Conservation (phyloP, 208 protist genomes). For the Leishmania major region DNA sequence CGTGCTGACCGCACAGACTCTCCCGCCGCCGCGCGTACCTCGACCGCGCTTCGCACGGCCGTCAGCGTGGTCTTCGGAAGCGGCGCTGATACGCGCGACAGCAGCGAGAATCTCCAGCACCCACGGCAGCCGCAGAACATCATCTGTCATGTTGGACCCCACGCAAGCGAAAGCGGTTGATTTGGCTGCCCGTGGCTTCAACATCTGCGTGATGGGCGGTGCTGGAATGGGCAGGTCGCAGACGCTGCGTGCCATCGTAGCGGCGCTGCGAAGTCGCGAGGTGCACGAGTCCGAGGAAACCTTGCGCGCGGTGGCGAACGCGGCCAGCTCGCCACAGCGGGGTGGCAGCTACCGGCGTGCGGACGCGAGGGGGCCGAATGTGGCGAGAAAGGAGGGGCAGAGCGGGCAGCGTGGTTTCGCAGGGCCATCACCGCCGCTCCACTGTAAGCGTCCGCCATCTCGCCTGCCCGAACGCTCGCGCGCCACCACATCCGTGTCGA, state of each 20-base stretch:
- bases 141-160: not conserved
- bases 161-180: slow-evolving; percentile 5
- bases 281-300: not conserved
- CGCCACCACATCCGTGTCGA: not conserved
- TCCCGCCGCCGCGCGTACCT: not conserved
- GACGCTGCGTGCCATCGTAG: slow-evolving; percentile 75
- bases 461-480: not conserved
- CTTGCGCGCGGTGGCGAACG: not conserved
- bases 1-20: not conserved
- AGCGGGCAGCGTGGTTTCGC: not conserved
- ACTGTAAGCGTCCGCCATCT: not conserved
- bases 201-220: slow-evolving; percentile 77
- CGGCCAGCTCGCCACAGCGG: not conserved
- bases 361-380: not conserved
- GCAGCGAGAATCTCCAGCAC: not conserved
- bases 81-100: not conserved
- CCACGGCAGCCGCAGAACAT: not conserved
- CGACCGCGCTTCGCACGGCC: not conserved
- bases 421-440: not conserved
- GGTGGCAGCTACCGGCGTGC: not conserved
- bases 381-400: not conserved
- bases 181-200: slow-evolving; percentile 3
- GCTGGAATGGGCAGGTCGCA: slow-evolving; percentile 88
- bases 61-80: not conserved
- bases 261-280: slow-evolving; percentile 38